Base-by-base conservation (phyloP, 768 basidiomycete genomes). In the Sporobolomyces phaffii region DNA sequence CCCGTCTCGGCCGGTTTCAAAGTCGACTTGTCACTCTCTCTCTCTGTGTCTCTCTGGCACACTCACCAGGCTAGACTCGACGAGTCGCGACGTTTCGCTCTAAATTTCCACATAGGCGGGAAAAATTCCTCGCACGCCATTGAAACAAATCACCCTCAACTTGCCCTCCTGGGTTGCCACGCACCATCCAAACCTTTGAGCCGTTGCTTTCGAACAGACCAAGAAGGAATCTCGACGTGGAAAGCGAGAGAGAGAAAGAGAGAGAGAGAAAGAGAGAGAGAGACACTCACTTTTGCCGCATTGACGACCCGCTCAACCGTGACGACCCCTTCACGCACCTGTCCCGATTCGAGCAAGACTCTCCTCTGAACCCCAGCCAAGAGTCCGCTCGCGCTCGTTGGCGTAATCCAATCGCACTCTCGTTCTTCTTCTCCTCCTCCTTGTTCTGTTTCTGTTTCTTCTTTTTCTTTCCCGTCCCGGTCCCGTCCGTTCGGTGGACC, bases 101-200 rank as follows among this genome's bases (percentile, higher is more conserved):
- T 47, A 17, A 26, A 28, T 15, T 18, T 44, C 26, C 5, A 69
- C 9, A 48, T 34, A 69, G 4, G 54, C 63, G 3, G 8, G 11
- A 29, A 65, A 65, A 8, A 59, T 45, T n/a, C 68, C 68, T 36
- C 68, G 31, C 5, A 70, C 68, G 18, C 54, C 68, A 20, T 70
- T 70, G 45, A 70, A 70, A 56, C 68, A 70, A 11, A 65, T 52
- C 20, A 70, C 45, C 22, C 58, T 43, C 22, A 58, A 34, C n/a
- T 22, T 28, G 1, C 49, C 44, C 3, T 34, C 44, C 64, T 70
- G 49, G 31, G 4, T 15, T 17, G 11, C 26, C 2, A 20, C 17
- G 2, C n/a, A 17, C 18, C 1, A 28, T 47, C 7, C 9, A 24
- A 28, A 48, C n/a, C n/a, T n/a, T n/a, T n/a, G n/a, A n/a, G n/a